Conservation (phyloP, 805 yeast genomes). For the Candida bentonensis region DNA sequence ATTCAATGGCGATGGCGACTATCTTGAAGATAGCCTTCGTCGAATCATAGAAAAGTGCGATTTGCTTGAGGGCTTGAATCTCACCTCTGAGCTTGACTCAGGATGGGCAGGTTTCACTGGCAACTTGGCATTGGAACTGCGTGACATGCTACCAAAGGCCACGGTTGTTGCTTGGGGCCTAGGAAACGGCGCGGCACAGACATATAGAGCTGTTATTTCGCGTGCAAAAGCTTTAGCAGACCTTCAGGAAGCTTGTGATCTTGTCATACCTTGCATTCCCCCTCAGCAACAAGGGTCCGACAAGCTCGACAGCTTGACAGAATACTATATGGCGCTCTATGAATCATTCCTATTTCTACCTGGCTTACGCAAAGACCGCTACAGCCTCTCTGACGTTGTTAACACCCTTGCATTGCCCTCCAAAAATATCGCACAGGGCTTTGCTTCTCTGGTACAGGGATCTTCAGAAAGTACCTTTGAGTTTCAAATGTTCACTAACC, state of each 20-base stretch:
- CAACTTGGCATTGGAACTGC: constrained; percentile 35
- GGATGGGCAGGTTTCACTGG: constrained; percentile 76
- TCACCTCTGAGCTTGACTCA: constrained; percentile 55
- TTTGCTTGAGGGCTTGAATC: constrained; percentile 51
- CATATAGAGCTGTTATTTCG: constrained; percentile 9
- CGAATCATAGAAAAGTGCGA: constrained; percentile 63
- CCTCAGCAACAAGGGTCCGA: neutral
- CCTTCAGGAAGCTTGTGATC: neutral
- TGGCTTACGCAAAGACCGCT: neutral
- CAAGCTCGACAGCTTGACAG: neutral
- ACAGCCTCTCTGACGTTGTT: neutral
- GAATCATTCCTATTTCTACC: neutral
- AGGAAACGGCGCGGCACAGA: constrained; percentile 12
- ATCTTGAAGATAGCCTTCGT: constrained; percentile 50
- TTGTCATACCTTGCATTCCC: neutral
- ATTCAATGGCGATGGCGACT: constrained; percentile 23
- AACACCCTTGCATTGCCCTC: neutral
- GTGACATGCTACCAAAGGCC: constrained; percentile 48
- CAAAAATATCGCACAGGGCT: neutral
- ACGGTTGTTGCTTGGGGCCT: constrained; percentile 35
- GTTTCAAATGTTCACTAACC: neutral
- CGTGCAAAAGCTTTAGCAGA: neutral
- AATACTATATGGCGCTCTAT: neutral
- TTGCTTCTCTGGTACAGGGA: neutral
- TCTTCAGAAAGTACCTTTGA: neutral